Conservation (phyloP, 2,329 filamentous ascomycete species). For the Exophiala spinifera region DNA sequence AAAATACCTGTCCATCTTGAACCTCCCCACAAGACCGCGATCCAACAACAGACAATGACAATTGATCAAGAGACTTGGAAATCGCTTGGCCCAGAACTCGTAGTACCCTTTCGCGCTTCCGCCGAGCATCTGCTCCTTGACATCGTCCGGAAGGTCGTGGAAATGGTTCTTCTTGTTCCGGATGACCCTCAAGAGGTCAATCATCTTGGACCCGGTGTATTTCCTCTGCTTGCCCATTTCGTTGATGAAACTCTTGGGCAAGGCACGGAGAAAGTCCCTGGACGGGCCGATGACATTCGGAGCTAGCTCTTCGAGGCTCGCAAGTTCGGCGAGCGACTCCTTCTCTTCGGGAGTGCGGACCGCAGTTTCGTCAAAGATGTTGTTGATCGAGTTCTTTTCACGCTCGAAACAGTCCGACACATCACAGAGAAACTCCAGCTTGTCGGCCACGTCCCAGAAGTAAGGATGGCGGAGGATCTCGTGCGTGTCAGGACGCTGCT, state of each 20-base stretch:
- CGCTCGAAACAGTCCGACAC: constrained; percentile 96
- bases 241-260: constrained; percentile 81
- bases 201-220: constrained; percentile 77
- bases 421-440: constrained; percentile 88
- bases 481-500: constrained; percentile 66
- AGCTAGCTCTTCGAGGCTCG: constrained; percentile 53
- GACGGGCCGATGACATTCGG: constrained; percentile 40
- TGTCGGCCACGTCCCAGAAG: constrained; percentile 90
- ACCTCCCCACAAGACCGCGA: constrained; percentile 58
- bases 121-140: constrained; percentile 64
- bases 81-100: constrained; percentile 75
- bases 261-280: constrained; percentile 69
- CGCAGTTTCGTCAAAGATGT: constrained; percentile 26
- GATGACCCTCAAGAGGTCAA: constrained; percentile 84
- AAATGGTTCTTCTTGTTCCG: constrained; percentile 98
- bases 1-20: constrained; percentile 68
- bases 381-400: constrained; percentile 53
- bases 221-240: constrained; percentile 91
- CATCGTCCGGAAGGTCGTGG: constrained; percentile 82
- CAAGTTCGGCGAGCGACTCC: constrained; percentile 38
- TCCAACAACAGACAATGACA: constrained; percentile 74
- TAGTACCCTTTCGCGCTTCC: constrained; percentile 57
- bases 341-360: constrained; percentile 22
- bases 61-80: constrained; percentile 72
- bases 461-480: constrained; percentile 91